Evolutionary conservation across 2,329 filamentous ascomycete species (phyloP).

Genomic region (Fusarium subglutinans): DNA sequence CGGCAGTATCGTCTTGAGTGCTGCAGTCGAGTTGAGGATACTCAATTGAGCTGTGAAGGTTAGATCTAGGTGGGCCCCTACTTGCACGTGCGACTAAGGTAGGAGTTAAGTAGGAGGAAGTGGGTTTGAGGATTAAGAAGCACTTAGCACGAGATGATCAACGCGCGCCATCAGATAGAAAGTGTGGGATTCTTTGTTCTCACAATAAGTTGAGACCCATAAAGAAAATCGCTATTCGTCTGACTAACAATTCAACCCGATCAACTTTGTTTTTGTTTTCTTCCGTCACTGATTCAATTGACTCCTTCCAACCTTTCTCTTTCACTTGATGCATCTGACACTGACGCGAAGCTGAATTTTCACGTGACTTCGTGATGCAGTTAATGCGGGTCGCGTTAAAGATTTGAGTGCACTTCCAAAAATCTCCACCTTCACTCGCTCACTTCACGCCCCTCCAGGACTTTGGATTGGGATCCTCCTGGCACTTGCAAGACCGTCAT

Average conservation of each 20-base stretch:
- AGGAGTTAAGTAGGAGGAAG: not conserved
- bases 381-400: slow-evolving; percentile 30
- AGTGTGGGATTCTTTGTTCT: slow-evolving; percentile 17
- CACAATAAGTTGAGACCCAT: not conserved
- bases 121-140: not conserved
- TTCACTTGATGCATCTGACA: not conserved
- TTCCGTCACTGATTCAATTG: not conserved
- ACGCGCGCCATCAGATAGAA: not conserved
- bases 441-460: slow-evolving; percentile 20
- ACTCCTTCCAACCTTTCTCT: not conserved
- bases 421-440: slow-evolving; percentile 16
- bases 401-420: slow-evolving; percentile 12
- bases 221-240: not conserved
- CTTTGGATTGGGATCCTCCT: slow-evolving; percentile 10
- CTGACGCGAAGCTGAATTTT: not conserved
- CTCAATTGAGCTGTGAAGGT: slow-evolving; percentile 4
- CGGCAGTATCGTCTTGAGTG: slow-evolving; percentile 1
- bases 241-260: not conserved
- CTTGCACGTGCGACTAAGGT: slow-evolving; percentile 37
- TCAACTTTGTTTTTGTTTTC: not conserved
- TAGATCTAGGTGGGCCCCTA: slow-evolving; percentile 26
- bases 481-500: not conserved
- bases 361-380: slow-evolving; percentile 43
- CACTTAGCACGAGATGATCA: slow-evolving; percentile 20
- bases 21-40: slow-evolving; percentile 16